A percentile compares a stretch with the other conserved stretches of the same genome.
These are phyloP conservation scores for Trichoderma brevicompactum DNA, from an alignment of 2,329 filamentous ascomycete species.

Conservation along the genomic window DNA sequence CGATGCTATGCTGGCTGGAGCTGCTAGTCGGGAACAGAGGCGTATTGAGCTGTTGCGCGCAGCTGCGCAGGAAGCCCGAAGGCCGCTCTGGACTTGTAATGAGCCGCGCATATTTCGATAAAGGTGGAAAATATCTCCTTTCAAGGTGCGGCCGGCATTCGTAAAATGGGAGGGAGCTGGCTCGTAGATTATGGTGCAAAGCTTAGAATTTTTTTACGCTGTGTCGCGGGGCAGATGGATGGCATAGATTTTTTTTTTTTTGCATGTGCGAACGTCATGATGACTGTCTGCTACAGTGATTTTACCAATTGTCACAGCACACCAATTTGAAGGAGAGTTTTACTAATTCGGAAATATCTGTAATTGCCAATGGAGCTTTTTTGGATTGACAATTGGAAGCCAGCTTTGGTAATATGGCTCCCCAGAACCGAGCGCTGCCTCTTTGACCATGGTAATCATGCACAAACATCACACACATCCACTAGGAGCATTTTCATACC, in stretches of 20 bases:
- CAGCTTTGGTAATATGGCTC: background rate
- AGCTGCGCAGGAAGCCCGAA: conserved; percentile 33
- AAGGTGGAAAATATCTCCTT: background rate
- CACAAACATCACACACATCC: conserved; percentile 1
- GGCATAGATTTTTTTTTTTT: background rate
- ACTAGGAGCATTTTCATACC: conserved; percentile 33
- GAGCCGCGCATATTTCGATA: conserved; percentile 33
- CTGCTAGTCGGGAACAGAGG: background rate
- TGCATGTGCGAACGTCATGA: conserved; percentile 25
- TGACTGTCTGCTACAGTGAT: conserved; percentile 3
- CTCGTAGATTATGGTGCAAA: conserved; percentile 15
- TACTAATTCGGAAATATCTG: too few relatives aligned
- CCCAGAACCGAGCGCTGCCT: background rate
- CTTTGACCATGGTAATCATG: background rate
- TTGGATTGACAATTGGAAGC: background rate
- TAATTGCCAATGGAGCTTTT: background rate
- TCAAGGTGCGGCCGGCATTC: background rate
- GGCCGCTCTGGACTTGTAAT: conserved; percentile 31
- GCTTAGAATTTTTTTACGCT: conserved; percentile 12
- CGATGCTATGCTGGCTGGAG: background rate
- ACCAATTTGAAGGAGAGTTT: background rate
- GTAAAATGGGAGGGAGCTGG: background rate
- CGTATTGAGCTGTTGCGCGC: conserved; percentile 21
- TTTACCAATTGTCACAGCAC: background rate
- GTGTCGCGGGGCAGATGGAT: conserved; percentile 23